Conservation (phyloP, 768 basidiomycete species). For the Flagelloscypha sp. region DNA sequence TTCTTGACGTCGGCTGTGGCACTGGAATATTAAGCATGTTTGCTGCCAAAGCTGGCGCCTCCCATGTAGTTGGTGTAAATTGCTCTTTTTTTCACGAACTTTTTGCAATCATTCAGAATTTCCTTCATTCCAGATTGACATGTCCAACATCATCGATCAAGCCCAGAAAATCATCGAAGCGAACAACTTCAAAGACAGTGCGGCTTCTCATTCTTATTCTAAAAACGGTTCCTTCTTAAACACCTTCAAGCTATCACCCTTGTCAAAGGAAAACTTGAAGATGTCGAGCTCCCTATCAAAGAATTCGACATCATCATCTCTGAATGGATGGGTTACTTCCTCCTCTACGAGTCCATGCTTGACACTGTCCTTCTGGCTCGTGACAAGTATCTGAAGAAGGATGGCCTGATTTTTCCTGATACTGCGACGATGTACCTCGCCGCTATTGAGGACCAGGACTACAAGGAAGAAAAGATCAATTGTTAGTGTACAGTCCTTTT, state of each 20-base stretch:
- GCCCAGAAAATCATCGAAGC: constrained; percentile 94
- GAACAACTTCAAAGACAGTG: constrained; percentile 94
- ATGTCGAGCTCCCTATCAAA: constrained; percentile 77
- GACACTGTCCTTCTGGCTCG: constrained; percentile 95
- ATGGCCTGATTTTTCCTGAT: constrained; percentile 93
- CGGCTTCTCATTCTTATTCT: constrained; percentile 22
- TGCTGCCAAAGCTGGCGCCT: constrained; percentile 91
- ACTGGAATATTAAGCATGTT: constrained; percentile 99
- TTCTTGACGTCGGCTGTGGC: constrained; percentile 96
- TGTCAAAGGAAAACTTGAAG: constrained; percentile 97
- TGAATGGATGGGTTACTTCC: constrained; percentile 99
- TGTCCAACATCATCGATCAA: constrained; percentile 99
- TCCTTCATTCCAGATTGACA: constrained; percentile 68
- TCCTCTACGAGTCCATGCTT: constrained; percentile 98
- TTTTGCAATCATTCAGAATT: constrained; percentile 10
- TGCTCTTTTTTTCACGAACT: constrained; percentile 3
- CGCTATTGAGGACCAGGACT: constrained; percentile 98
- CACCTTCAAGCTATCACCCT: constrained; percentile 73
- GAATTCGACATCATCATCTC: constrained; percentile 98
- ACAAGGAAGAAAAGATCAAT: constrained; percentile 99
- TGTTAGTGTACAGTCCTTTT: constrained; percentile 47
- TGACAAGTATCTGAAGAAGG: constrained; percentile 91
- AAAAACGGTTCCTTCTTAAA: constrained; percentile 6
- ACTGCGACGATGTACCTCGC: constrained; percentile 87
- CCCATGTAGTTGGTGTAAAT: constrained; percentile 85